Evolutionary conservation across 176 grass and related monocot genomes (phyloP).

Genomic region (Juncus effusus): DNA sequence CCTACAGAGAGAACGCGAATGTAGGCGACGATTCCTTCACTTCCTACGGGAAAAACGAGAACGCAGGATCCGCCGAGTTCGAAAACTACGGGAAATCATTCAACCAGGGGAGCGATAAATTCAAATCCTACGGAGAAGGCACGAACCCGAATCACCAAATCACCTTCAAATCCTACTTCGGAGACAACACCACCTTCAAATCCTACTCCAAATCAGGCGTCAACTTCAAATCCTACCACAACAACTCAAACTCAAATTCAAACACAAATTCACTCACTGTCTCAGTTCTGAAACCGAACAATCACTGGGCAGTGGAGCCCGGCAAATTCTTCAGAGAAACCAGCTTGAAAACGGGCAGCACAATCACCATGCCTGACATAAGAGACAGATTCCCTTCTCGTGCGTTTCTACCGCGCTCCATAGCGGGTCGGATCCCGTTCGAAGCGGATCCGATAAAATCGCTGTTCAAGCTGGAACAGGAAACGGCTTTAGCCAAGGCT

Average conservation of each 20-base stretch:
- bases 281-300: not conserved
- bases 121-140: constrained; percentile 75
- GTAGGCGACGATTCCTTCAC: constrained; percentile 69
- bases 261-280: not conserved
- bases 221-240: constrained; percentile 58
- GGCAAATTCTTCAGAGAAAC: constrained; percentile 73
- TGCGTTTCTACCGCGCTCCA: constrained; percentile 55
- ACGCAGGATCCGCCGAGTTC: constrained; percentile 55
- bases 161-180: constrained; percentile 48
- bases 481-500: constrained; percentile 61
- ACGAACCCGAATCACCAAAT: constrained; percentile 58
- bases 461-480: constrained; percentile 35
- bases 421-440: constrained; percentile 51
- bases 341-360: constrained; percentile 48
- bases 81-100: constrained; percentile 54
- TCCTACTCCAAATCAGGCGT: constrained; percentile 52
- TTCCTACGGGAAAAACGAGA: constrained; percentile 66
- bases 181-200: constrained; percentile 56
- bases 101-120: constrained; percentile 40
- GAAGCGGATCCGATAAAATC: constrained; percentile 32
- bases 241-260: constrained; percentile 41
- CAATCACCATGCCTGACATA: constrained; percentile 79
- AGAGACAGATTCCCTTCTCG: constrained; percentile 60
- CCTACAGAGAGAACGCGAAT: constrained; percentile 55
- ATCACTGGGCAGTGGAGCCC: constrained; percentile 60